Evolutionary conservation across 768 basidiomycete species (phyloP).

Genomic region (Lactifluus volemus): DNA sequence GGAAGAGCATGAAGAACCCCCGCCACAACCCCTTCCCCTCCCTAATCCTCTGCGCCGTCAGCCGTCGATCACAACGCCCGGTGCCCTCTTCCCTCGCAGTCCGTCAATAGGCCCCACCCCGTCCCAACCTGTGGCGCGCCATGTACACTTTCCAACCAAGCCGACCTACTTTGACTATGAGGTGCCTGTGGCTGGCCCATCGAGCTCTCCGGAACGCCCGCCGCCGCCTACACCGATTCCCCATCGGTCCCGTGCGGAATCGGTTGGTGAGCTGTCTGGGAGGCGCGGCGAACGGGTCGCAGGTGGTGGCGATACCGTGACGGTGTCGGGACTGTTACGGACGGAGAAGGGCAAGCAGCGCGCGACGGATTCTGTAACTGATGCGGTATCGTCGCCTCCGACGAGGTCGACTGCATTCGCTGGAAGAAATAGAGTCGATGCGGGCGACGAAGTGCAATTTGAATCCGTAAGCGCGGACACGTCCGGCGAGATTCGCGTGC

Average conservation of each 20-base stretch:
- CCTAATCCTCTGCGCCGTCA: conserved; percentile 30
- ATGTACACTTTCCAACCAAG: conserved; percentile 32
- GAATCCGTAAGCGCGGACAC: conserved; percentile 27
- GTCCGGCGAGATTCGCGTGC: conserved; percentile 40
- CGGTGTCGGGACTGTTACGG: no score
- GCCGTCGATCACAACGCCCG: conserved; percentile 64
- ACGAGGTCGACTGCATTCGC: neutral
- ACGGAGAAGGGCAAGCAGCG: conserved; percentile 26
- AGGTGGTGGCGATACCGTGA: neutral
- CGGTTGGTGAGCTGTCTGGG: neutral
- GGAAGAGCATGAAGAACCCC: conserved; percentile 9
- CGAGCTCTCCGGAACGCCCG: neutral
- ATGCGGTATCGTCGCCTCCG: neutral
- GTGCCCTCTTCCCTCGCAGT: conserved; percentile 67
- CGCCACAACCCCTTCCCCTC: conserved; percentile 25
- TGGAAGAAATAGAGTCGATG: neutral
- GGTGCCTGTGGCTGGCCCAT: conserved; percentile 7
- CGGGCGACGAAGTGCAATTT: neutral
- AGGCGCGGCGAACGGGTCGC: neutral
- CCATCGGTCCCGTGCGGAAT: neutral
- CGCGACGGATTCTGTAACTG: neutral
- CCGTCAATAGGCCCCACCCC: conserved; percentile 46
- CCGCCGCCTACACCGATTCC: neutral
- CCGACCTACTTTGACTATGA: conserved; percentile 8
- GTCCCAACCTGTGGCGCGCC: conserved; percentile 23